phyloP scores from a whole-genome alignment of 495 filamentous ascomycete species.

The Podospora fimiseda region DNA sequence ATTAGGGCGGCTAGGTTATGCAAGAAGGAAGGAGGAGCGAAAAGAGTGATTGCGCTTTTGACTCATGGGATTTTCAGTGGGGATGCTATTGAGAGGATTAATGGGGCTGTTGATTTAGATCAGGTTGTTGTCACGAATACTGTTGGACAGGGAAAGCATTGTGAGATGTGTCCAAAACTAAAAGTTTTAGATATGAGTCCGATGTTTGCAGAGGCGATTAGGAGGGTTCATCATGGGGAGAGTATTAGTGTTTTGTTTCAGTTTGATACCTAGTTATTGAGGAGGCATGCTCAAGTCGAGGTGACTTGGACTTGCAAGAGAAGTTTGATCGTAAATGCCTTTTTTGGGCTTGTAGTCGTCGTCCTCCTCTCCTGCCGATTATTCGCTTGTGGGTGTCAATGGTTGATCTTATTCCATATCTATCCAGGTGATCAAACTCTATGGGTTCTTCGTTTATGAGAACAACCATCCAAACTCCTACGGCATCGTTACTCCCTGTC shows the following conservation, averaged over 20 bases:
- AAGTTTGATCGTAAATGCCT: background rate
- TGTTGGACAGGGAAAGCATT: conserved; percentile 80
- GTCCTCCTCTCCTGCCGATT: background rate
- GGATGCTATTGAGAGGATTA: conserved; percentile 90
- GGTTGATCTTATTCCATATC: background rate
- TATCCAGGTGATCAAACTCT: background rate
- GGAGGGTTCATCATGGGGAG: conserved; percentile 94
- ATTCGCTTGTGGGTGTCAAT: background rate
- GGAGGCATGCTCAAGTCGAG: background rate
- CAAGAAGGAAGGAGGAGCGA: conserved; percentile 80
- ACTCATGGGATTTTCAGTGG: conserved; percentile 93
- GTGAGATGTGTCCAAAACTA: conserved; percentile 64
- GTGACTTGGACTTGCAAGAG: background rate
- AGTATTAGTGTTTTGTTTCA: conserved; percentile 94
- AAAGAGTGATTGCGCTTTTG: conserved; percentile 78
- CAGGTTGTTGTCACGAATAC: conserved; percentile 92
- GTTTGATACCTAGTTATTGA: conserved; percentile 47
- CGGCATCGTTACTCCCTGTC: conserved; percentile 47
- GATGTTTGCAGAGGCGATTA: conserved; percentile 93
- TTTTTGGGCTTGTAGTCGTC: background rate
- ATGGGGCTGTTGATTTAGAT: conserved; percentile 80
- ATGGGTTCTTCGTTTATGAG: conserved; percentile 50
- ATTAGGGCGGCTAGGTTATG: conserved; percentile 93
- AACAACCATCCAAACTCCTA: conserved; percentile 62
- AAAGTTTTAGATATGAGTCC: conserved; percentile 86